Percentiles rank a stretch among this genome's conserved stretches.
Evolutionary conservation across 2,329 filamentous ascomycete species (phyloP).

Genomic region (Trichothecium roseum): DNA sequence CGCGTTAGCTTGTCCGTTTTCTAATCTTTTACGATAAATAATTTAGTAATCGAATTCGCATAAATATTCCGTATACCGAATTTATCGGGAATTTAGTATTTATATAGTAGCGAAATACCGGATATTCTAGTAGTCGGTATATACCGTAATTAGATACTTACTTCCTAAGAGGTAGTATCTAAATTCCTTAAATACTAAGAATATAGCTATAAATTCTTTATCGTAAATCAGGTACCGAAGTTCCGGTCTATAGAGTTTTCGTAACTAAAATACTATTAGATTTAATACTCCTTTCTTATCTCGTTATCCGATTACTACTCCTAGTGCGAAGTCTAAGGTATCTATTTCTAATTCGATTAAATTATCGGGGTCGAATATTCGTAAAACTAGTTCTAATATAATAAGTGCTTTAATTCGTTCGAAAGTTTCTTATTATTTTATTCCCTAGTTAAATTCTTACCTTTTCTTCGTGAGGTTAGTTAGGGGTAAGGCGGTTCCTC

Average conservation of each 20-base stretch:
- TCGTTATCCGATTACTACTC: not conserved
- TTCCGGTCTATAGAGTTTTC: slow-evolving; percentile 1
- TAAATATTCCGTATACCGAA: not conserved
- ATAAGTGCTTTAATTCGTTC: too few relatives aligned
- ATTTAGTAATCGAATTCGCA: not conserved
- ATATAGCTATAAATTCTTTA: slow-evolving; percentile 1
- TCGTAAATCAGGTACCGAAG: too few relatives aligned
- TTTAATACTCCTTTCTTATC: not conserved
- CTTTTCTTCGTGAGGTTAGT: not conserved
- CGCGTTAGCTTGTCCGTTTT: not conserved
- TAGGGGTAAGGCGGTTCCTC: too few relatives aligned
- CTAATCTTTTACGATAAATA: slow-evolving; percentile 1
- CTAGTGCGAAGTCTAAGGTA: not conserved
- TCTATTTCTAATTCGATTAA: not conserved
- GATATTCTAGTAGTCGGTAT: too few relatives aligned
- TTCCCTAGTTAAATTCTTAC: not conserved
- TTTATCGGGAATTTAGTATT: not conserved
- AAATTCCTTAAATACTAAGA: too few relatives aligned
- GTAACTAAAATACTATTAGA: slow-evolving; percentile 1
- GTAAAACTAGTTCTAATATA: not conserved
- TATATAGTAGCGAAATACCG: not conserved
- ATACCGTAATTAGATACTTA: too few relatives aligned
- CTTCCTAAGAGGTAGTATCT: too few relatives aligned
- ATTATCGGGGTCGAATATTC: not conserved
- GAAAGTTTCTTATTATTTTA: too few relatives aligned